These are phyloP conservation scores for Pythium aquatile DNA, from an alignment of 352 stramenopile species.

Conservation along the genomic window DNA sequence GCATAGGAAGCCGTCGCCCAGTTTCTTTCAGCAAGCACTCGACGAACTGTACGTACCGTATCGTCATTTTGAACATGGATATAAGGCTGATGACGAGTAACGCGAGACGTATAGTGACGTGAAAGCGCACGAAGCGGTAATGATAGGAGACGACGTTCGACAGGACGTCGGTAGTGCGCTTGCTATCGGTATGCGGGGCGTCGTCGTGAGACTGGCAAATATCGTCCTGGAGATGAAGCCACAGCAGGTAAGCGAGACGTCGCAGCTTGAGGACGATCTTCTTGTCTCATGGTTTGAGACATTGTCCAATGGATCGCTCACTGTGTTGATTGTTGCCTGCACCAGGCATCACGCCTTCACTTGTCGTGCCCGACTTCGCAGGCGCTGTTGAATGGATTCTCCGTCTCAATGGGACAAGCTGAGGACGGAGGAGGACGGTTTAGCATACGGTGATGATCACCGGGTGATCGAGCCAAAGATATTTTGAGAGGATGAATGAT, in stretches of 20 bases:
- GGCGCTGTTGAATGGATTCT: conserved; percentile 25
- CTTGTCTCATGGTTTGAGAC: neutral
- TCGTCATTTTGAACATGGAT: no score
- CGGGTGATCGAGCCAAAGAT: no score
- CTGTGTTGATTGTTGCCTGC: neutral
- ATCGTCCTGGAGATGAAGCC: conserved; percentile 38
- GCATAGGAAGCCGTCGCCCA: conserved; percentile 44
- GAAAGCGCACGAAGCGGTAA: conserved; percentile 33
- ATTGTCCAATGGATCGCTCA: neutral
- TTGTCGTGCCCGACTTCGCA: conserved; percentile 19
- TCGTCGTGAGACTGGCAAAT: conserved; percentile 58
- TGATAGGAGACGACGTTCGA: conserved; percentile 58
- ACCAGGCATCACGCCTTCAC: conserved; percentile 19
- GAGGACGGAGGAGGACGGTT: conserved; percentile 1
- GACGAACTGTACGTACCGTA: conserved; percentile 37
- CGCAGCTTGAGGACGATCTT: neutral
- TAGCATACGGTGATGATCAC: neutral
- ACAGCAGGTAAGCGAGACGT: conserved; percentile 12
- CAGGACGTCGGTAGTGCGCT: conserved; percentile 52
- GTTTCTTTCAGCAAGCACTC: conserved; percentile 48
- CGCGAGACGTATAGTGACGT: conserved; percentile 27
- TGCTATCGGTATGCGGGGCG: conserved; percentile 38
- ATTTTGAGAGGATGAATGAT: neutral
- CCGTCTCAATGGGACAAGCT: conserved; percentile 5
- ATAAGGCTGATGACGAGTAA: neutral